A percentile compares a stretch with the other conserved stretches of the same genome.
Conservation (phyloP, 306 rosid species). For the Gastrolobium villosum region DNA sequence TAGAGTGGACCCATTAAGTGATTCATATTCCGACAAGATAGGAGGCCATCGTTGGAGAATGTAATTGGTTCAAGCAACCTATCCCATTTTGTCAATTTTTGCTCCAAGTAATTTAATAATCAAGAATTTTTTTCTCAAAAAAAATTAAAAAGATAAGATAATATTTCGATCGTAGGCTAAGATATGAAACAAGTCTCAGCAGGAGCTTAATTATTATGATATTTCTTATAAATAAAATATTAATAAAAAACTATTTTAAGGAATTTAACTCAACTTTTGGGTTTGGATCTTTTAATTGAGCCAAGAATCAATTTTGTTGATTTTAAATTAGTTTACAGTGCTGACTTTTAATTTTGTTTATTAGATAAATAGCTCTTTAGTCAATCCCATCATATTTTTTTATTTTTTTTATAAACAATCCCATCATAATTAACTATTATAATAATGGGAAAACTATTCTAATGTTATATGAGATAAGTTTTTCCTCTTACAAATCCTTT, state of each 20-base stretch:
- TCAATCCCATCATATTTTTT: neutral
- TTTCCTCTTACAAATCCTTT: no score
- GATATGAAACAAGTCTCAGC: no score
- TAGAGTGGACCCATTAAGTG: constrained; percentile 3
- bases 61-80: constrained; percentile 12
- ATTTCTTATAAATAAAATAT: no score
- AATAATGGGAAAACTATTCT: no score
- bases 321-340: neutral
- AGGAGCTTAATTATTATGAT: no score
- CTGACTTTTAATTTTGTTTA: neutral
- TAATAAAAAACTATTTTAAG: no score
- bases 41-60: constrained; percentile 8
- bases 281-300: neutral
- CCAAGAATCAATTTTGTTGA: neutral
- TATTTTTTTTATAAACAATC: no score
- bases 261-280: no score
- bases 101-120: neutral
- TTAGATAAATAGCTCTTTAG: neutral
- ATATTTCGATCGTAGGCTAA: no score
- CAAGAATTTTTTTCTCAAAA: neutral
- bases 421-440: neutral
- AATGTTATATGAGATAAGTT: no score
- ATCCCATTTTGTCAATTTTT: constrained; percentile 29
- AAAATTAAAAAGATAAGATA: no score
- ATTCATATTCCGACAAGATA: constrained; percentile 9